Conservation (phyloP, 208 protist species). For the Trypanosoma cruzi region DNA sequence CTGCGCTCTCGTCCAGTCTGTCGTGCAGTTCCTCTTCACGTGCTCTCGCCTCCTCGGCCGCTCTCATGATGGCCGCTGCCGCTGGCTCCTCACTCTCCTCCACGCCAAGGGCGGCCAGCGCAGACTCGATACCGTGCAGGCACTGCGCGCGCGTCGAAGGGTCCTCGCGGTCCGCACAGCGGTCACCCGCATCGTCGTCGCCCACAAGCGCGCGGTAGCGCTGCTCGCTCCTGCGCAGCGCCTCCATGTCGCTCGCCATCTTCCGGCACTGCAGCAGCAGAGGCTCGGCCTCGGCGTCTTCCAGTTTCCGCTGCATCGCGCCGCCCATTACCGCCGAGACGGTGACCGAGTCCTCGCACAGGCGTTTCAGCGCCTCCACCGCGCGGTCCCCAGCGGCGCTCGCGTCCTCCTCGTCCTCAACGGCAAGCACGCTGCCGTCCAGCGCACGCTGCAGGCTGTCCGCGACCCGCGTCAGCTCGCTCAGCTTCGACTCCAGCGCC, state of each 20-base stretch:
- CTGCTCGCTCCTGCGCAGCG: too few relatives aligned
- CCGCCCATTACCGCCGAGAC: slow-evolving; percentile 7
- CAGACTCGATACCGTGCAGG: not conserved
- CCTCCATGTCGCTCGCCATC: too few relatives aligned
- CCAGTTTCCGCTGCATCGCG: too few relatives aligned
- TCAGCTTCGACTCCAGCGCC: slow-evolving; percentile 8
- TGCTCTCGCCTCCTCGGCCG: slow-evolving; percentile 10
- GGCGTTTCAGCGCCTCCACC: slow-evolving; percentile 15
- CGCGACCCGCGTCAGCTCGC: slow-evolving; percentile 5
- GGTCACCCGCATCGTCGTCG: too few relatives aligned
- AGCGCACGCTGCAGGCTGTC: slow-evolving; percentile 15
- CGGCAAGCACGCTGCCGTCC: not conserved
- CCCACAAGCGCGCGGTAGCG: too few relatives aligned
- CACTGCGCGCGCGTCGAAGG: slow-evolving; percentile 4
- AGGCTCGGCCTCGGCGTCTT: too few relatives aligned
- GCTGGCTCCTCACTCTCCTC: not conserved
- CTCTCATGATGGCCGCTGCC: slow-evolving; percentile 4
- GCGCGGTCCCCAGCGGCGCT: slow-evolving; percentile 1
- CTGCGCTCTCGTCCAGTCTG: slow-evolving; percentile 2
- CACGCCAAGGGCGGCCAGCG: not conserved
- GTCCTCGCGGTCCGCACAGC: too few relatives aligned
- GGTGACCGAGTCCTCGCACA: not conserved
- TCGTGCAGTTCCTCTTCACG: slow-evolving; percentile 15
- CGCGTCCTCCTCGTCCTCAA: slow-evolving; percentile 4
- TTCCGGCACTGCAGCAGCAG: too few relatives aligned